phyloP scores from a whole-genome alignment of 371 early-diverging fungal genomes.

The Thermomucor indicae-seudaticae region DNA sequence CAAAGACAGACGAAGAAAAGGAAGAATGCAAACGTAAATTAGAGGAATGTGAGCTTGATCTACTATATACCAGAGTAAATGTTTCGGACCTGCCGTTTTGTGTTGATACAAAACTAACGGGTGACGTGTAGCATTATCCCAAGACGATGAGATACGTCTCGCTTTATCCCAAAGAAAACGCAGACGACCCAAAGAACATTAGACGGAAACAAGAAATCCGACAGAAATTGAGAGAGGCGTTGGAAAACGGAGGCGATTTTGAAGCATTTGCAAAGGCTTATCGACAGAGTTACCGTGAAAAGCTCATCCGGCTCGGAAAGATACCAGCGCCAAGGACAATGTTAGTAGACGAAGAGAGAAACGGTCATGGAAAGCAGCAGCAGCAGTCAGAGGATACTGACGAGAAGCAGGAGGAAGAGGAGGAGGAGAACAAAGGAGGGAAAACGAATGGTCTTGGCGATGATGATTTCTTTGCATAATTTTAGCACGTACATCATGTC shows the following conservation, averaged over 20 bases:
- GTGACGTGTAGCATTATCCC: conserved; percentile 23
- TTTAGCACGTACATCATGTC: not conserved
- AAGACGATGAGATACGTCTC: conserved; percentile 33
- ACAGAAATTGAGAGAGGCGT: conserved; percentile 16
- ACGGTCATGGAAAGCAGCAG: not conserved
- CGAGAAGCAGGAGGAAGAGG: not conserved
- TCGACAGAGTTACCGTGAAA: conserved; percentile 26
- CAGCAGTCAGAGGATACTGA: no score
- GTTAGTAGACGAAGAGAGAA: conserved; percentile 9
- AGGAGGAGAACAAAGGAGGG: not conserved
- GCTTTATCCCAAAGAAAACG: conserved; percentile 21
- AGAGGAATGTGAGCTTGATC: conserved; percentile 15
- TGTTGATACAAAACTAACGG: not conserved
- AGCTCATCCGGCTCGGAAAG: conserved; percentile 17
- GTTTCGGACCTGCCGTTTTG: no score
- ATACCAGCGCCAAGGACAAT: conserved; percentile 15
- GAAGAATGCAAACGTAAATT: conserved; percentile 10
- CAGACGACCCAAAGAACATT: conserved; percentile 11
- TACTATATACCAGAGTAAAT: conserved; percentile 22
- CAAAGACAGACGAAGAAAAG: conserved; percentile 14
- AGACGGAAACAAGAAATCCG: conserved; percentile 16
- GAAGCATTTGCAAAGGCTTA: conserved; percentile 19
- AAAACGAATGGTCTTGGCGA: no score
- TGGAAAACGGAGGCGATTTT: conserved; percentile 22
- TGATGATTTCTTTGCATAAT: conserved; percentile 29